phyloP scores from a whole-genome alignment of 169 alveolate species.

The Theileria equi region DNA sequence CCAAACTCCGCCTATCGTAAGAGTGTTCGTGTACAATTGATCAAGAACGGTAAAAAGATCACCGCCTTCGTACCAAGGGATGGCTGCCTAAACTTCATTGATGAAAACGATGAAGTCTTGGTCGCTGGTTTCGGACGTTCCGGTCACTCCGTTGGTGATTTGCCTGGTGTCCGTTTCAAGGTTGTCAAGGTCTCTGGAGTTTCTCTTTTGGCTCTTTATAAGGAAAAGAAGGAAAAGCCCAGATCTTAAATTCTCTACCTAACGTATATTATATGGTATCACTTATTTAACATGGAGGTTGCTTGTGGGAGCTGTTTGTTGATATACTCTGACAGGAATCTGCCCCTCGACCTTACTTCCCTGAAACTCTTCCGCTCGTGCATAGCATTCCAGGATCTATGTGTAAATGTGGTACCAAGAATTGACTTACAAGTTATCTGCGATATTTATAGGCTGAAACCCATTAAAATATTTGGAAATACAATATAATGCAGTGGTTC shows the following conservation, averaged over 20 bases:
- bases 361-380: neutral
- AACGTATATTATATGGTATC: too few species aligned
- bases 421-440: neutral
- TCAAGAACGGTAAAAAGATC: conserved; percentile 98
- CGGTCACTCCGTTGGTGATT: conserved; percentile 99
- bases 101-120: conserved; percentile 99
- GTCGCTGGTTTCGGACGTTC: conserved; percentile 99
- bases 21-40: conserved; percentile 98
- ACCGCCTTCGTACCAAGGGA: conserved; percentile 99
- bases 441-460: neutral
- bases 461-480: neutral
- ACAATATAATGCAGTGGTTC: neutral
- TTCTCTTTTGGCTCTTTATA: conserved; percentile 93
- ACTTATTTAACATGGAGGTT: neutral
- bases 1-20: conserved; percentile 99
- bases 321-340: neutral
- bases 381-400: neutral
- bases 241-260: conserved; percentile 85
- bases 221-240: conserved; percentile 97
- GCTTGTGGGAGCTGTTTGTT: neutral
- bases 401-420: neutral
- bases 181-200: conserved; percentile 97
- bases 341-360: neutral
- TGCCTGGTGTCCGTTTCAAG: conserved; percentile 99
- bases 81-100: conserved; percentile 98